Conservation (phyloP, 352 stramenopile species). For the Globisporangium middletonii region DNA sequence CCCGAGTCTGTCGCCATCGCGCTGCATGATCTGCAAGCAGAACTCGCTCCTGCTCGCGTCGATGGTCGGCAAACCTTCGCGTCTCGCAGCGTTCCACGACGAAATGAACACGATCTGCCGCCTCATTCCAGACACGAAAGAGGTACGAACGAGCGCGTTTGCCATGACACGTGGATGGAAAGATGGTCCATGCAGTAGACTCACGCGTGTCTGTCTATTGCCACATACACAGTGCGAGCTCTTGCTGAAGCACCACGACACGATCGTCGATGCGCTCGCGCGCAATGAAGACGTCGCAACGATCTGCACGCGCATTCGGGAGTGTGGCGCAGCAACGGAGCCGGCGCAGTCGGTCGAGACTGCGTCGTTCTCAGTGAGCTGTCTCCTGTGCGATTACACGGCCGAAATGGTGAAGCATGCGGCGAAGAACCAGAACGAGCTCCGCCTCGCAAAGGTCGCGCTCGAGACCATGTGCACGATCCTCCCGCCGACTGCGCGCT, state of each 20-base stretch:
- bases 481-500: slow-evolving; percentile 48
- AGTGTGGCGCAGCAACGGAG: slow-evolving; percentile 19
- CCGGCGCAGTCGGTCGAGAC: slow-evolving; percentile 3
- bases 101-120: slow-evolving; percentile 50
- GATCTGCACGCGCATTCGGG: slow-evolving; percentile 44
- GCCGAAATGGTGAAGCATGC: slow-evolving; percentile 49
- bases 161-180: too few relatives aligned
- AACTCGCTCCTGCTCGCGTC: slow-evolving; percentile 52
- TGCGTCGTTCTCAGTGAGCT: slow-evolving; percentile 48
- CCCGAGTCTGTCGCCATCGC: slow-evolving; percentile 25
- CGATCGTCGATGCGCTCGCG: slow-evolving; percentile 47
- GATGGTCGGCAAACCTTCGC: slow-evolving; percentile 36
- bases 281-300: slow-evolving; percentile 39
- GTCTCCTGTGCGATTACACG: slow-evolving; percentile 77
- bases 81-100: slow-evolving; percentile 39
- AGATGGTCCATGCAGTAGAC: neutral
- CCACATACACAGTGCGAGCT: slow-evolving; percentile 33
- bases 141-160: slow-evolving; percentile 16
- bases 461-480: slow-evolving; percentile 75
- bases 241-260: slow-evolving; percentile 40
- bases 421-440: slow-evolving; percentile 34
- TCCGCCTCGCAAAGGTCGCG: slow-evolving; percentile 58
- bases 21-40: slow-evolving; percentile 50
- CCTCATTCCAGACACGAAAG: slow-evolving; percentile 42
- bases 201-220: neutral